Base-by-base conservation (phyloP, 1,284 basidiomycete species). In the Ganoderma multipileum region DNA sequence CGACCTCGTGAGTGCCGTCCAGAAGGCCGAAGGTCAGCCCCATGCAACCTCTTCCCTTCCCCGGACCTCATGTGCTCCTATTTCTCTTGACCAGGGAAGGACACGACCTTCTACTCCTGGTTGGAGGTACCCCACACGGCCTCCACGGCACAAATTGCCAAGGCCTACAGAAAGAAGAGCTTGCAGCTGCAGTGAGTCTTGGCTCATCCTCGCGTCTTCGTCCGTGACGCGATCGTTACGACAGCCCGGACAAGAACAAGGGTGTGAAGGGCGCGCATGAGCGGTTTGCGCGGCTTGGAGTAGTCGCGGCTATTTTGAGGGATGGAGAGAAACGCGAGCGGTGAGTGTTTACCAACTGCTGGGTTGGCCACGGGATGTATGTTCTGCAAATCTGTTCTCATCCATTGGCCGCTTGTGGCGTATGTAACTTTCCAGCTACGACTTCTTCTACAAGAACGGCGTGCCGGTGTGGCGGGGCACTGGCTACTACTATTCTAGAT, bases 231-330 rank as follows among this genome's bases (percentile, higher is more conserved):
- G 55, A 52, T 70, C 65, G n/a, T 65, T 54, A 58, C 41, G 23
- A 54, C 74, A 96, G 95, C 79, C 96, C 96, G 16, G 96, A 97
- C 81, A 97, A 98, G 85, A 97, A 97, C 80, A 94, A 91, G 0
- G 87, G 90, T 66, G 87, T 93, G 54, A 93, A 92, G 78, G 87
- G 88, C 65, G 87, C 93, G 42, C 93, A 96, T 63, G 95, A 96
- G 73, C 88, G 94, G 20, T 98, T 97, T 80, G 90, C 96, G 33
- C 86, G 95, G 30, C 86, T 98, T 8, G 95, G 95, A 68, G 90
- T 96, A n/a, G 89, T 98, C 68, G 84, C 89, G 6, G 87, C 89
- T 57, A 97, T 98, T 74, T 81, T 98, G 74, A 86, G 94, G 72
- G 91, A 91, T 75, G 73, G 84, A 26, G 94, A 93, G 74, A 87